Base-by-base conservation (phyloP, 164 flowering plant genomes). In the Liquidambar formosana region DNA sequence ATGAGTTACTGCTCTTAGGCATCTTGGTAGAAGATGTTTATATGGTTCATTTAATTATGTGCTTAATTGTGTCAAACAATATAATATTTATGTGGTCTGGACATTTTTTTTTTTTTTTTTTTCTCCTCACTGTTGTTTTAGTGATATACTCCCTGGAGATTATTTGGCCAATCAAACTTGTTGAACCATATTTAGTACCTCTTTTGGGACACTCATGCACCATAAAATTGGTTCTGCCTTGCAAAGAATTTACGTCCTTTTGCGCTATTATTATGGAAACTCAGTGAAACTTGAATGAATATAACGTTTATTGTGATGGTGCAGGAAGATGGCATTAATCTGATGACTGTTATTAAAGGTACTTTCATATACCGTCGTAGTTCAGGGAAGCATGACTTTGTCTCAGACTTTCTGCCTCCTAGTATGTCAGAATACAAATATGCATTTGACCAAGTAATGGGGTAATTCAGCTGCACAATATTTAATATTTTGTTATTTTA, bases 281-380 rank as follows among this genome's bases (percentile, higher is more conserved):
- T 19, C 44, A 18, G 19, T n/a, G 33, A 33, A 67, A 49, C 57
- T 60, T 44, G 18, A 28, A 57, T 66, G 64, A 66, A 33, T 21
- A 13, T 63, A 43, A 15, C 66, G 38, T 41, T 66, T 56, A 61
- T 62, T 28, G 10, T 70, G 33, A 70, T 79, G 79, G 59, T 79
- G 73, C 91, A 95, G 99, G 99, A 95, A 81, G 96, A 89, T 74
- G 90, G 94, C 28, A 64, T 93, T 66, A 79, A 78, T 80, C 78
- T 95, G 78, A 68, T 93, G 78, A 81, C 92, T 46, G 70, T 93
- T 26, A 85, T 95, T 54, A 95, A 88, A 84, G 92, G 90, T 65
- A 83, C 93, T 25, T 12, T 41, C 60, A 83, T 73, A 61, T 95
- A 93, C 68, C 93, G 99, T 18, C 94, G 84, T 15, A 93, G 84